Evolutionary conservation across 495 filamentous ascomycete species (phyloP).

Genomic region (Neurospora intermedia): DNA sequence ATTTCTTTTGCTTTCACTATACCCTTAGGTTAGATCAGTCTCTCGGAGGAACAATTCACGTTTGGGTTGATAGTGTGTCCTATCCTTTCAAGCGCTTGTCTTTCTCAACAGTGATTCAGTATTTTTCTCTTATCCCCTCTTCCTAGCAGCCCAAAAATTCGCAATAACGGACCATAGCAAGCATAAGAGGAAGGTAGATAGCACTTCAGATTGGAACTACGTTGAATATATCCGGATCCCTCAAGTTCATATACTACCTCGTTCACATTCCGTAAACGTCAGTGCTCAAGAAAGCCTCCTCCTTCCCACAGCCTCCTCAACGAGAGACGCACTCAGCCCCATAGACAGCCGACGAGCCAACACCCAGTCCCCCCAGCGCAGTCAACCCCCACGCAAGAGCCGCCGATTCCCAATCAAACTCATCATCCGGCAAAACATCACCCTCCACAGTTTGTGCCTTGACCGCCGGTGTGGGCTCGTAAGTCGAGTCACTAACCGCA

Average conservation of each 20-base stretch:
- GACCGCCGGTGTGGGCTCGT: constrained; percentile 19
- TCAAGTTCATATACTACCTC: neutral
- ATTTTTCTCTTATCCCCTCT: neutral
- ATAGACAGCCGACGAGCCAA: constrained; percentile 30
- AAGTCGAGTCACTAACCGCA: constrained; percentile 11
- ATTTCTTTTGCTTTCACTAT: neutral
- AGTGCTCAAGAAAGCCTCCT: neutral
- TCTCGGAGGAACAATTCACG: neutral
- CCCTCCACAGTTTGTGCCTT: constrained; percentile 13
- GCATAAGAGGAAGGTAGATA: neutral
- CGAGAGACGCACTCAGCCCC: constrained; percentile 32
- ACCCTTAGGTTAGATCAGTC: neutral
- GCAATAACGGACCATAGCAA: neutral
- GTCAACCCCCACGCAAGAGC: constrained; percentile 35
- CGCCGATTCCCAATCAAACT: constrained; percentile 35
- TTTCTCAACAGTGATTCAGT: no score
- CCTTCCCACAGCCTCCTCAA: constrained; percentile 8
- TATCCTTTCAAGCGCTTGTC: neutral
- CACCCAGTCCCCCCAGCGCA: constrained; percentile 29
- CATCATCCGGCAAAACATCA: constrained; percentile 21
- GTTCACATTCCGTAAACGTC: neutral
- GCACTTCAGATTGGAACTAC: neutral
- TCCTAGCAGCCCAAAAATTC: neutral
- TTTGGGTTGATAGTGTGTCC: neutral
- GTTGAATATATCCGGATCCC: neutral